Conservation (phyloP, 352 stramenopile genomes). For the Globisporangium takayamanum region DNA sequence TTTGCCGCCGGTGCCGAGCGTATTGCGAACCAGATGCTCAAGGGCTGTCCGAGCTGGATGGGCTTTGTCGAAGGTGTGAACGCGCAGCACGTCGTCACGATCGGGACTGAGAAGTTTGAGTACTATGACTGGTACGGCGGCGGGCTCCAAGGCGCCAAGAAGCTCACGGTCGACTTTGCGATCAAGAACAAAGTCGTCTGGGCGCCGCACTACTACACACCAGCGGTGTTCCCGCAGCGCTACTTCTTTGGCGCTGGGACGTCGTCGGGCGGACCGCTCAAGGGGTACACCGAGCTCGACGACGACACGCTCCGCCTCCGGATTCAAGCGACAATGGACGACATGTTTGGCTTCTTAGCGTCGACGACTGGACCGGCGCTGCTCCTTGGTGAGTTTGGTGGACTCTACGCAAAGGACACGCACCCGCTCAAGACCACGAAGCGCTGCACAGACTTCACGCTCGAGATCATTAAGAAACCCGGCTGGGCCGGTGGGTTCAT, state of each 20-base stretch:
- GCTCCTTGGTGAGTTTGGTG: conserved; percentile 30
- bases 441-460: conserved; percentile 25
- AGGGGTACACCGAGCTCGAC: conserved; percentile 22
- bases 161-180: conserved; percentile 13
- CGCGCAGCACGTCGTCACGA: conserved; percentile 12
- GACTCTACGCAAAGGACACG: conserved; percentile 21
- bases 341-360: conserved; percentile 38
- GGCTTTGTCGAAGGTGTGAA: conserved; percentile 35
- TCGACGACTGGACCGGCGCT: conserved; percentile 18
- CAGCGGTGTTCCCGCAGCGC: conserved; percentile 23
- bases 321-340: conserved; percentile 22
- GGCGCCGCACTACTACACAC: conserved; percentile 32
- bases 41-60: conserved; percentile 28
- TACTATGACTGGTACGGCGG: conserved; percentile 40
- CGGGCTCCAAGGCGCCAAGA: conserved; percentile 24
- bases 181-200: conserved; percentile 26
- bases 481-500: conserved; percentile 30
- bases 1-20: conserved; percentile 29
- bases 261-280: conserved; percentile 5
- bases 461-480: conserved; percentile 23
- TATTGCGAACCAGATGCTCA: conserved; percentile 29
- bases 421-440: conserved; percentile 27
- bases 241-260: conserved; percentile 25
- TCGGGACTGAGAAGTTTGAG: conserved; percentile 19
- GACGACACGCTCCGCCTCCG: conserved; percentile 18